Base-by-base conservation (phyloP, 257 asterid genomes). In the Solanum lycopersicoides region DNA sequence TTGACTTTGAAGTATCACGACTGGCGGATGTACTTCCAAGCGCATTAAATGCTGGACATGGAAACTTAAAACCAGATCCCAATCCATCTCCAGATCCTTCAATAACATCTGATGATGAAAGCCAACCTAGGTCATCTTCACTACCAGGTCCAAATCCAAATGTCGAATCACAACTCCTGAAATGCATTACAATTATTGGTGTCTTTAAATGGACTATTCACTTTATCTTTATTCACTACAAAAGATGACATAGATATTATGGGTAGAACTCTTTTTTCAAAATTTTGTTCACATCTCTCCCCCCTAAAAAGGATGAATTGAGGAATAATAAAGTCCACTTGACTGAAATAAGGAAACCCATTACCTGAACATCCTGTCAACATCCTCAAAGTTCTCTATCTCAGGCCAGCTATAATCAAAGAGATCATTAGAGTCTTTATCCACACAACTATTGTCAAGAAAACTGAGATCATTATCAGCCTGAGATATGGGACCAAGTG, bases 341-440 rank as follows among this genome's bases (percentile, higher is more conserved):
- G 82, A 75, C 65, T 66, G 65, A 63, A 90, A 83, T 74, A 85
- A 44, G 56, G 86, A 87, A 90, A 12, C 77, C 14, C 66, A 87
- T 90, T 95, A 96, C 99, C 98, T 92, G 89, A 97, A 94, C 93
- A 95, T 93, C 93, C 92, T 91, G 90, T 95, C 98, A 74, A 95
- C 95, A 83, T 95, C 99, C 85, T 95, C 99, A 85, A 97, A 97
- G 90, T 93, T 95, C 86, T 92, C 97, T 85, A 95, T 92, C 82
- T 95, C 98, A 82, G 98, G 93, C 98, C 98, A 97, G 88, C 89
- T 91, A 89, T 91, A 94, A 89, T 89, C 91, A 82, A 93, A 88
- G 84, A 93, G 89, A 86, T 95, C 97, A 74, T 90, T 90, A 39
- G 97, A 90, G 90, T 94, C 94, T 92, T 92, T 94, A 74, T 73